Base-by-base conservation (phyloP, 1,284 basidiomycete species). In the Malassezia psittaci region DNA sequence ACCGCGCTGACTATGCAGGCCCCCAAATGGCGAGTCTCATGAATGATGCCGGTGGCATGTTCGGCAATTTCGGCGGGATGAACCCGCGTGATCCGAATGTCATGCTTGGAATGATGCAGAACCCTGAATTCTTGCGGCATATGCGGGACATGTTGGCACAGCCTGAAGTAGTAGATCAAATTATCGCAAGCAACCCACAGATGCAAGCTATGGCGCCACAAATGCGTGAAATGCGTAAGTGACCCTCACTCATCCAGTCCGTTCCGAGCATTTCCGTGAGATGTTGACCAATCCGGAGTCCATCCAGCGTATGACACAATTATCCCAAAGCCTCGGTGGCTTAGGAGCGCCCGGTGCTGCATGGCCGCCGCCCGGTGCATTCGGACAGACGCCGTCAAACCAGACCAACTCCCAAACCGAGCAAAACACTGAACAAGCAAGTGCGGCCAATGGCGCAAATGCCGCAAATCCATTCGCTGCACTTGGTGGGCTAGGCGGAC, bases 1-100 rank as follows among this genome's bases (percentile, higher is more conserved):
- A 73, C 51, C 60, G 69, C 2, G 68, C 69, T 5, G 69, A 72
- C 51, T 65, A 65, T 37, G 69, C 69, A 3, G 69, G 69, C 10
- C 69, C 70, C 15, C 70, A 73, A 49, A 70, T 73, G 68, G 68
- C 69, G 1, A 54, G 62, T 15, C 42, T 67, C n/a, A 55, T 67
- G 51, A 67, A 67, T 47, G 66, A 67, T 37, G 62, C 60, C 41
- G 66, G 66, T 33, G 66, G 66, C 21, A 63, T 62, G 19, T 67
- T 67, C 34, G 66, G 66, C 32, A 59, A 63, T 21, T 62, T 69
- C 57, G 65, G 62, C n/a, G 64, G 63, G 5, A 60, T 71, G 60
- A 73, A 73, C 52, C 67, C 65, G 9, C 61, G 64, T 48, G 70
- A 71, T 36, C 69, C 69, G 29, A 72, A 72, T 52, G 66, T 72